Conservation (phyloP, 176 grass and related monocot genomes). For the Phoenix dactylifera region DNA sequence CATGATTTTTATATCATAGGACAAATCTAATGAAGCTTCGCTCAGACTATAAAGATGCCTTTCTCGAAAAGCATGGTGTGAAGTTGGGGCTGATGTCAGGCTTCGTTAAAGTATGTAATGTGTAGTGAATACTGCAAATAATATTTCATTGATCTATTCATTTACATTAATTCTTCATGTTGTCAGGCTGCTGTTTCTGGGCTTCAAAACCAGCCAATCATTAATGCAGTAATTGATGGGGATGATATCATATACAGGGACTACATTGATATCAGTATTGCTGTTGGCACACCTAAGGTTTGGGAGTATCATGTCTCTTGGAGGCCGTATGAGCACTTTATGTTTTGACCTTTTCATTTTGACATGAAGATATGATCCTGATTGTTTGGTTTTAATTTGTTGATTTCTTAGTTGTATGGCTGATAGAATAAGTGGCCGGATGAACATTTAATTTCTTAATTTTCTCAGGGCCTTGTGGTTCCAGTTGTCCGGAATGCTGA, state of each 20-base stretch:
- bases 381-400: too few species aligned
- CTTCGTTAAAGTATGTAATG: slow-evolving; percentile 64
- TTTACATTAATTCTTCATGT: too few species aligned
- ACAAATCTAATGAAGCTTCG: slow-evolving; percentile 99
- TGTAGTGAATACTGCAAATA: not conserved
- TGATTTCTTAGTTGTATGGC: too few species aligned
- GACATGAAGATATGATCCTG: too few species aligned
- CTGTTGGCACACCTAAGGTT: slow-evolving; percentile 92
- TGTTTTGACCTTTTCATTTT: too few species aligned
- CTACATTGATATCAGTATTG: slow-evolving; percentile 83
- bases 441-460: too few species aligned
- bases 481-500: slow-evolving; percentile 5
- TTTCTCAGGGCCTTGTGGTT: slow-evolving; percentile 3
- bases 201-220: slow-evolving; percentile 85
- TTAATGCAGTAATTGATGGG: slow-evolving; percentile 91
- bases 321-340: not conserved
- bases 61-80: slow-evolving; percentile 72
- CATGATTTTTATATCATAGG: slow-evolving; percentile 22
- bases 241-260: slow-evolving; percentile 98
- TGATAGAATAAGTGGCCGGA: too few species aligned
- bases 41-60: slow-evolving; percentile 96
- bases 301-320: not conserved
- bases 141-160: too few species aligned
- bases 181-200: slow-evolving; percentile 75
- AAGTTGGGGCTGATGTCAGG: slow-evolving; percentile 98